phyloP scores from a whole-genome alignment of 1,139 yeast species.

The Saccharomyces hybrid region DNA sequence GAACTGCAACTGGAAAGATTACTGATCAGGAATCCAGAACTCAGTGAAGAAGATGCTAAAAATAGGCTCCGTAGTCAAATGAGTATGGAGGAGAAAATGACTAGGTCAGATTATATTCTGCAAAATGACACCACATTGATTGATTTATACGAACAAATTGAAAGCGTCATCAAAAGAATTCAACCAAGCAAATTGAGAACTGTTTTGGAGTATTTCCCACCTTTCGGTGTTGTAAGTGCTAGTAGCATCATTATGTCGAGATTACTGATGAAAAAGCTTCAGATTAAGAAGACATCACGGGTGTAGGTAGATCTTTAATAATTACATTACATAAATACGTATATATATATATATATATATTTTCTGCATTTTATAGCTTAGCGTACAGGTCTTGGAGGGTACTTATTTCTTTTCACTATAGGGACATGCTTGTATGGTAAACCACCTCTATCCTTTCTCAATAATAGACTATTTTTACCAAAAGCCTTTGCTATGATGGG shows the following conservation, averaged over 20 bases:
- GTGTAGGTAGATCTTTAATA: background rate
- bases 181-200: conserved; percentile 41
- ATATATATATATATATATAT: background rate
- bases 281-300: background rate
- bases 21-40: conserved; percentile 55
- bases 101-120: conserved; percentile 57
- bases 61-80: conserved; percentile 74
- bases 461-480: conserved; percentile 27
- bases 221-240: conserved; percentile 56
- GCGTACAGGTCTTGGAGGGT: conserved; percentile 23
- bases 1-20: conserved; percentile 58
- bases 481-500: conserved; percentile 31
- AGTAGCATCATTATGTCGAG: conserved; percentile 16
- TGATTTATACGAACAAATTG: conserved; percentile 44
- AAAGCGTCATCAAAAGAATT: conserved; percentile 37
- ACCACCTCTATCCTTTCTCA: conserved; percentile 32
- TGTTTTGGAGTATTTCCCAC: conserved; percentile 44
- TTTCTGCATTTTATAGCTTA: background rate
- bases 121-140: conserved; percentile 52
- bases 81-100: conserved; percentile 50
- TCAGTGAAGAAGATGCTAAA: conserved; percentile 58
- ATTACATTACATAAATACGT: background rate
- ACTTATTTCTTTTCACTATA: conserved; percentile 25
- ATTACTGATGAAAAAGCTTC: background rate
- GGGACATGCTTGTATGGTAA: conserved; percentile 31